These are phyloP conservation scores for Cystobasidium onofrii DNA, from an alignment of 768 basidiomycete species.

Conservation along the genomic window DNA sequence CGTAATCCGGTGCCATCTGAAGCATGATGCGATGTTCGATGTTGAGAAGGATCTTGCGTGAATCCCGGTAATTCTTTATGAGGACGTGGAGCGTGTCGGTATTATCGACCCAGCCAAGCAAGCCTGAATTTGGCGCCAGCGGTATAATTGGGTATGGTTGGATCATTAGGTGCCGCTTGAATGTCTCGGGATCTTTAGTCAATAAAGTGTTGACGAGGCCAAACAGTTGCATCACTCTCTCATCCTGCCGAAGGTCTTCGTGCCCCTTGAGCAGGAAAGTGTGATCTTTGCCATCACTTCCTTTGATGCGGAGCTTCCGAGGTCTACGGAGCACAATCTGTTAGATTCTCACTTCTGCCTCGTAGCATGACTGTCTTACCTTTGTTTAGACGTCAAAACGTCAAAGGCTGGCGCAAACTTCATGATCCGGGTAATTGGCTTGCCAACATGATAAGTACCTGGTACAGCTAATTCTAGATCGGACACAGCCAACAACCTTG, in stretches of 20 bases:
- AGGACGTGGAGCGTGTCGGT: constrained; percentile 93
- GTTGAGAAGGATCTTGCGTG: constrained; percentile 88
- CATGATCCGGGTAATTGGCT: constrained; percentile 67
- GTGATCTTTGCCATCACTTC: constrained; percentile 87
- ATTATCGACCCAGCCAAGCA: constrained; percentile 90
- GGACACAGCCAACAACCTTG: constrained; percentile 74
- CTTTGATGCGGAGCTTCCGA: constrained; percentile 72
- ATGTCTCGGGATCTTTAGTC: constrained; percentile 83
- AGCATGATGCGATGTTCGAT: constrained; percentile 99
- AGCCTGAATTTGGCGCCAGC: constrained; percentile 86
- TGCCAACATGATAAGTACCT: constrained; percentile 86
- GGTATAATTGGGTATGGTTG: constrained; percentile 89
- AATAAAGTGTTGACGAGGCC: constrained; percentile 91
- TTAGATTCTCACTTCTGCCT: neutral
- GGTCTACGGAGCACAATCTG: constrained; percentile 50
- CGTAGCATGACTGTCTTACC: constrained; percentile 43
- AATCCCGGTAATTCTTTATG: constrained; percentile 80
- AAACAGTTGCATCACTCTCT: constrained; percentile 98
- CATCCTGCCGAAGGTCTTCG: constrained; percentile 97
- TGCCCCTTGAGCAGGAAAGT: constrained; percentile 91
- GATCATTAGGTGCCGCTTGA: constrained; percentile 90
- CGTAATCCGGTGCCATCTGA: constrained; percentile 93
- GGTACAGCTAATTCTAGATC: constrained; percentile 93
- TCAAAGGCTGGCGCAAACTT: constrained; percentile 81
- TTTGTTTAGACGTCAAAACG: constrained; percentile 93